Evolutionary conservation across 306 rosid genomes (phyloP).

Genomic region (Rosa rugosa): DNA sequence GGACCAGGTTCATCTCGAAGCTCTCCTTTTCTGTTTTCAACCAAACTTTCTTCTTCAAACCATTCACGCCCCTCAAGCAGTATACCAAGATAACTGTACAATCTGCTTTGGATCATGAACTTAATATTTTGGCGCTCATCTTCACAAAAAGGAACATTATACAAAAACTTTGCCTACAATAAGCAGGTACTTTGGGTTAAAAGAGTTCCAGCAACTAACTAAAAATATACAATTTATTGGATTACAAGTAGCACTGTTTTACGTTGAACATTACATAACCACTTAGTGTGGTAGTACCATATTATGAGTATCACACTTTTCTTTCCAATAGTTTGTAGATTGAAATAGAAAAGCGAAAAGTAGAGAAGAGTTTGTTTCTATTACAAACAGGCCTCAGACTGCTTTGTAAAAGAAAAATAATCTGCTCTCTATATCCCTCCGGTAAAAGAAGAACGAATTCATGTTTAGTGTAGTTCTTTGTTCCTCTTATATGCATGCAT

Average conservation of each 20-base stretch:
- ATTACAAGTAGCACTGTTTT: constrained; percentile 1
- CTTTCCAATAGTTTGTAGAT: not conserved
- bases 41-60: constrained; percentile 64
- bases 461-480: not conserved
- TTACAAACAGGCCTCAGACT: not conserved
- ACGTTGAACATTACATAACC: not conserved
- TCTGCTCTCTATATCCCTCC: not conserved
- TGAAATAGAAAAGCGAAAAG: not conserved
- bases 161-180: constrained; percentile 63
- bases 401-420: not conserved
- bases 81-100: constrained; percentile 53
- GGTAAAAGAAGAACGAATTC: not conserved
- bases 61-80: constrained; percentile 63
- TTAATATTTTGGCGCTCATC: constrained; percentile 58
- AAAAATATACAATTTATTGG: not conserved
- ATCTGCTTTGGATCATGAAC: constrained; percentile 57
- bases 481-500: not conserved
- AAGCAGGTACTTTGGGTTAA: constrained; percentile 17
- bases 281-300: not conserved
- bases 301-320: not conserved
- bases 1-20: constrained; percentile 40
- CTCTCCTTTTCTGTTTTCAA: constrained; percentile 28
- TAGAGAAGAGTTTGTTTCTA: not conserved
- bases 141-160: constrained; percentile 56
- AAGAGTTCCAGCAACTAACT: not conserved